Base-by-base conservation (phyloP, 495 filamentous ascomycete genomes). In the Podospora didyma region DNA sequence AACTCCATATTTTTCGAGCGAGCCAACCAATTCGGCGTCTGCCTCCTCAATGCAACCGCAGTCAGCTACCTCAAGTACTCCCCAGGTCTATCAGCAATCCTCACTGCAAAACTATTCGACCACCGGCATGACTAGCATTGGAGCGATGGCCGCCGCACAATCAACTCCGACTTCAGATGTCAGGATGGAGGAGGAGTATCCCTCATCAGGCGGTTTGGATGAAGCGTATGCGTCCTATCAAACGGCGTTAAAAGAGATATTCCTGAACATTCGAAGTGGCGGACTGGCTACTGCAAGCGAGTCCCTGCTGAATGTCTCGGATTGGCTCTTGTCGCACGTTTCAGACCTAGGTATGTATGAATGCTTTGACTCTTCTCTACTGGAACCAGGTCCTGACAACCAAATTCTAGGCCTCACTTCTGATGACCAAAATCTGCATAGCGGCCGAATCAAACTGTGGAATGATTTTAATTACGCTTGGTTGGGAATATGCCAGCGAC, bases 381-480 rank as follows among this genome's bases (percentile, higher is more conserved):
- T 23, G 39, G 34, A 31, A 7, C 31, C 19, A 17, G n/a, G 37
- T 42, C 21, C 55, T 56, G 22, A 67, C 62, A 41, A 23, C 4
- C 39, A 1, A 46, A 53, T 37, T 39, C 34, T 53, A 75, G 73
- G 73, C 26, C 74, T 81, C 51, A 74, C 72, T 49, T 74, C 70
- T 56, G 94, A 98, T 73, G 86, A 96, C 61, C 82, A 87, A 55
- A 71, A 77, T 46, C 74, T 89, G 31, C 82, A 92, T 61, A 68
- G 74, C 31, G 84, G 91, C 54, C 82, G 89, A 47, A 79, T 95
- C 59, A 82, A 85, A 66, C 77, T 97, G 28, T 98, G 94, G 94
- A 86, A 86, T 62, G 88, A 97, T 62, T 96, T 97, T 77, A 97
- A 98, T 68, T 81, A 87, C 50, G 94, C 90, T 61, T 98, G 94